phyloP scores from a whole-genome alignment of 176 grass and related monocot genomes.

The Cenchrus americanus region DNA sequence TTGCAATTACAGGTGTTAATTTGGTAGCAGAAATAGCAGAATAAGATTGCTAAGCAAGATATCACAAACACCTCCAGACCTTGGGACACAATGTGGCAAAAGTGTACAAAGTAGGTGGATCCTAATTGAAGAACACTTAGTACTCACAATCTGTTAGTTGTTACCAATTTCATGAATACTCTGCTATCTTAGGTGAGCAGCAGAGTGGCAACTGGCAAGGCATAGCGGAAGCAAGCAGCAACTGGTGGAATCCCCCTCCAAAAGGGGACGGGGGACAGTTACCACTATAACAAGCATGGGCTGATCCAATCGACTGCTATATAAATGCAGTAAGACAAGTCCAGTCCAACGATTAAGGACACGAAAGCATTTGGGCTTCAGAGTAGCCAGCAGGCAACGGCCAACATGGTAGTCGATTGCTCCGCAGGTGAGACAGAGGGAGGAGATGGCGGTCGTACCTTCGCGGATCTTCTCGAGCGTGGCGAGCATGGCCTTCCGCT shows the following conservation, averaged over 20 bases:
- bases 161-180: neutral
- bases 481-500: slow-evolving; percentile 97
- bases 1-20: neutral
- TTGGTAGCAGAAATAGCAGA: too few relatives aligned
- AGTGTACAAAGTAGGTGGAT: neutral
- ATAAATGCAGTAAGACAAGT: neutral
- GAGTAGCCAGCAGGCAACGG: too few relatives aligned
- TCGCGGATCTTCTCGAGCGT: slow-evolving; percentile 92
- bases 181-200: neutral
- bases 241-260: too few relatives aligned
- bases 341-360: neutral
- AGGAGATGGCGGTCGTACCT: slow-evolving; percentile 39
- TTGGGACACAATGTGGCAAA: neutral
- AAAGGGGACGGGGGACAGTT: too few relatives aligned
- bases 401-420: too few relatives aligned
- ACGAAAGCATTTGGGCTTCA: too few relatives aligned
- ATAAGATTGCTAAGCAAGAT: neutral
- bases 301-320: too few relatives aligned
- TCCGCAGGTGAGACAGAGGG: neutral
- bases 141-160: too few relatives aligned
- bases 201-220: neutral
- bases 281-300: too few relatives aligned
- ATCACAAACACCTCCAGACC: neutral
- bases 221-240: neutral
- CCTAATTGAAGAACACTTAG: neutral